These are phyloP conservation scores for Petunia secreta DNA, from an alignment of 257 asterid genomes.

Conservation along the genomic window DNA sequence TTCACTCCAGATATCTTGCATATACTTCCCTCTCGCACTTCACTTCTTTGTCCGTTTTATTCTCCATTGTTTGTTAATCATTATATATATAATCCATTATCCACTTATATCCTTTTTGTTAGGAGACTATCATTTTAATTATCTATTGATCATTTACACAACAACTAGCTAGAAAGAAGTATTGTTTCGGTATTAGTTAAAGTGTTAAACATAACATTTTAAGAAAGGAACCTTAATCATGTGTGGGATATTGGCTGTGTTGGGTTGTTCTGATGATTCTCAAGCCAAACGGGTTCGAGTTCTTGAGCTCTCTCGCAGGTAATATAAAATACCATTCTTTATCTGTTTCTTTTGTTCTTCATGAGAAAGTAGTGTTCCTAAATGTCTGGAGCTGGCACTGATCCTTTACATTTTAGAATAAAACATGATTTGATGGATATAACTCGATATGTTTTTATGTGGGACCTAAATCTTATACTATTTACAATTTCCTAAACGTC, in stretches of 20 bases:
- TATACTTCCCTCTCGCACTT: background rate
- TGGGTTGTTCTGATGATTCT: constrained; percentile 85
- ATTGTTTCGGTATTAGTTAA: no score
- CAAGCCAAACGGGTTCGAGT: constrained; percentile 92
- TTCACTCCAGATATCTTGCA: background rate
- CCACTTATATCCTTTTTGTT: background rate
- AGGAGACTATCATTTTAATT: background rate
- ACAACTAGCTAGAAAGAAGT: background rate
- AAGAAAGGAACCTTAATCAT: constrained; percentile 29
- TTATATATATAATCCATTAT: background rate
- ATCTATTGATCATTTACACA: background rate
- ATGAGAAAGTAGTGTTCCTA: background rate
- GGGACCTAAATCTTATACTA: no score
- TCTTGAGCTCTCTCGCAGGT: constrained; percentile 98
- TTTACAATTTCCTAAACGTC: no score
- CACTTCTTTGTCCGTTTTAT: background rate
- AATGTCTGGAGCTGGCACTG: no score
- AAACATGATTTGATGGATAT: no score
- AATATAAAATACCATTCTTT: constrained; percentile 23
- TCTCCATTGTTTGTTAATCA: background rate
- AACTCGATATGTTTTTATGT: no score
- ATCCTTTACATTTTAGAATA: no score
- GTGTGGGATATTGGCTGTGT: constrained; percentile 91
- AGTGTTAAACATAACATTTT: no score
- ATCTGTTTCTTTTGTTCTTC: background rate